A percentile compares a stretch with the other conserved stretches of the same genome.
These are phyloP conservation scores for Trichoderma lentiforme DNA, from an alignment of 2,329 filamentous ascomycete species.

Conservation along the genomic window DNA sequence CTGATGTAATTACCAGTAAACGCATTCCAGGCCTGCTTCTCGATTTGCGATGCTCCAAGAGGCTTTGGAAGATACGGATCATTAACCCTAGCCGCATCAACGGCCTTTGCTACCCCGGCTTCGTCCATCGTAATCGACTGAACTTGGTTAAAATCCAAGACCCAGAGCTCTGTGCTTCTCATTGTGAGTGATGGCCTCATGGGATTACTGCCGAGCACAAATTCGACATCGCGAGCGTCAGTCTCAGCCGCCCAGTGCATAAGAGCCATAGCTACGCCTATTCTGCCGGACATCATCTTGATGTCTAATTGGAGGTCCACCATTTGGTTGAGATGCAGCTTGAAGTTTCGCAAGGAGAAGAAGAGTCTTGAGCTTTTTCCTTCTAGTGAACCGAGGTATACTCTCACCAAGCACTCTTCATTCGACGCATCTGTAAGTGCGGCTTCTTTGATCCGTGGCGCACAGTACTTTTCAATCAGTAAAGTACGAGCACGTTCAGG, in stretches of 20 bases:
- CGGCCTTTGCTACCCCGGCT: conserved; percentile 21
- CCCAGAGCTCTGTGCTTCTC: neutral
- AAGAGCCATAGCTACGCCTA: conserved; percentile 29
- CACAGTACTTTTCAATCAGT: conserved; percentile 25
- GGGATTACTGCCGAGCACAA: conserved; percentile 29
- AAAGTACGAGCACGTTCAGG: conserved; percentile 20
- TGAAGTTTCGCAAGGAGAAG: conserved; percentile 33
- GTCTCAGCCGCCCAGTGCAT: conserved; percentile 33
- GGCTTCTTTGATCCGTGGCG: neutral
- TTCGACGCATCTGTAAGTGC: conserved; percentile 22
- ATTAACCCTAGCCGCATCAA: conserved; percentile 23
- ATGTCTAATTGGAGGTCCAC: conserved; percentile 25
- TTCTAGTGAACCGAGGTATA: conserved; percentile 23
- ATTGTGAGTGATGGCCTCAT: neutral
- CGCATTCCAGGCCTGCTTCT: conserved; percentile 17
- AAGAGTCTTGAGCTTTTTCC: conserved; percentile 11
- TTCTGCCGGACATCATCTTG: conserved; percentile 21
- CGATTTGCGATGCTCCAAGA: neutral
- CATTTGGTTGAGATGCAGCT: conserved; percentile 33
- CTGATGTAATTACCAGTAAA: conserved; percentile 16
- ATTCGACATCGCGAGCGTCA: conserved; percentile 33
- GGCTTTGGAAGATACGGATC: conserved; percentile 27
- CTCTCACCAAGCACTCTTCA: conserved; percentile 24
- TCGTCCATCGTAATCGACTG: conserved; percentile 23
- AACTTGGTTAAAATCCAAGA: conserved; percentile 34